Evolutionary conservation across 2,329 filamentous ascomycete species (phyloP).

Genomic region (Sclerotinia subarctica): DNA sequence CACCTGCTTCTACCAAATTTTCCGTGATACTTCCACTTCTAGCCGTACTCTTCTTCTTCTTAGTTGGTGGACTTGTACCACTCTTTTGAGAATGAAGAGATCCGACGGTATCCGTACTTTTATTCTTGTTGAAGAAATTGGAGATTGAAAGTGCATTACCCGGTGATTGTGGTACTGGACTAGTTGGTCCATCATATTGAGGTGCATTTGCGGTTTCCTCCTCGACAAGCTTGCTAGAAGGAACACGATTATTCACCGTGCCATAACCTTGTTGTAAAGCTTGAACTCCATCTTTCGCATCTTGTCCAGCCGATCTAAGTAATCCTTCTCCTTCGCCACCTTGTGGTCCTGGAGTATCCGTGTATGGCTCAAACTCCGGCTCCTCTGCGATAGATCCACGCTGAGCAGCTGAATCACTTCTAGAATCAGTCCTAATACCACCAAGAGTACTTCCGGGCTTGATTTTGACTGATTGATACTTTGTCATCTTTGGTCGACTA

Average conservation of each 20-base stretch:
- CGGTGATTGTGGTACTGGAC: background rate
- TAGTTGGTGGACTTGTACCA: conserved; percentile 32
- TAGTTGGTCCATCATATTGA: conserved; percentile 10
- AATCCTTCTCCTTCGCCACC: conserved; percentile 54
- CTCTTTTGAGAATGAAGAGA: conserved; percentile 31
- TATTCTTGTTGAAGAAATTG: conserved; percentile 16
- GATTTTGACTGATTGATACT: conserved; percentile 63
- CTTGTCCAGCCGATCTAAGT: conserved; percentile 51
- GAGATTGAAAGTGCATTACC: background rate
- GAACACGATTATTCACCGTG: conserved; percentile 37
- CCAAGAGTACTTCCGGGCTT: conserved; percentile 46
- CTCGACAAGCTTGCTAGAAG: background rate
- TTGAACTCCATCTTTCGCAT: conserved; percentile 64
- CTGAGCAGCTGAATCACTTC: conserved; percentile 42
- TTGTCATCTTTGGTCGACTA: conserved; percentile 59
- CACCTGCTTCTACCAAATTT: conserved; percentile 70
- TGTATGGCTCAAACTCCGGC: conserved; percentile 37
- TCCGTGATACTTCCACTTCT: conserved; percentile 77
- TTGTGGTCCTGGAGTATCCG: conserved; percentile 42
- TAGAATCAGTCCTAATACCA: conserved; percentile 28
- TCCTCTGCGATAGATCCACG: conserved; percentile 43
- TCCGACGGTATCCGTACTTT: conserved; percentile 36
- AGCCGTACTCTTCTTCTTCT: conserved; percentile 48
- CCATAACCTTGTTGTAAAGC: conserved; percentile 57
- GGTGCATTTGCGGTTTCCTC: background rate